Evolutionary conservation across 2,329 filamentous ascomycete genomes (phyloP).

Genomic region (Chaetothyriales sp.): DNA sequence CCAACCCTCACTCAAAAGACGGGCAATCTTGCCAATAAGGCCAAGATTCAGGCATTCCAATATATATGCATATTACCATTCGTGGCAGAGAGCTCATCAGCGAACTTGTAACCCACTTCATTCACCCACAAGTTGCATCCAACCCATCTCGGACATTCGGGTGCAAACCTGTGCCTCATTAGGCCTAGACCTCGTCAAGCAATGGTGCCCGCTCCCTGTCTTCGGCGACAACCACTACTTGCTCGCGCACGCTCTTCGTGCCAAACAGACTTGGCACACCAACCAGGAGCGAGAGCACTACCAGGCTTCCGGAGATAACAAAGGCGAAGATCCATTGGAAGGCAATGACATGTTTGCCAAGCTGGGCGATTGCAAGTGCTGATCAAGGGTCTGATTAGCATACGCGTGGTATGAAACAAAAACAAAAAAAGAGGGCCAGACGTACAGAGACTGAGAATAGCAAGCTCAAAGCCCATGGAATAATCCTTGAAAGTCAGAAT

Average conservation of each 20-base stretch:
- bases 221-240: constrained; percentile 31
- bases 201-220: constrained; percentile 43
- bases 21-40: too few species aligned
- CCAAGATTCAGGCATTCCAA: too few species aligned
- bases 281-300: constrained; percentile 52
- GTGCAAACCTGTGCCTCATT: not conserved
- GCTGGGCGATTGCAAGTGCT: constrained; percentile 63
- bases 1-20: too few species aligned
- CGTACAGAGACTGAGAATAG: constrained; percentile 56
- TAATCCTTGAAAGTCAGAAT: constrained; percentile 59
- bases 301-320: constrained; percentile 61
- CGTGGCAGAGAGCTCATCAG: too few species aligned
- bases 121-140: too few species aligned
- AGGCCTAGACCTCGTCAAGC: constrained; percentile 25
- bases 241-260: constrained; percentile 37
- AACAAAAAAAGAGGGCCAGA: constrained; percentile 4
- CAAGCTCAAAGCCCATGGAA: constrained; percentile 67
- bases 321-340: constrained; percentile 92
- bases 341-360: constrained; percentile 57
- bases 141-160: too few species aligned
- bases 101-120: too few species aligned
- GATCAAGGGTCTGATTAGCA: not conserved
- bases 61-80: too few species aligned
- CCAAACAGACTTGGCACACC: constrained; percentile 53
- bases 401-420: constrained; percentile 1